A percentile compares a stretch with the other conserved stretches of the same genome.
These are phyloP conservation scores for Theileria luwenshuni DNA, from an alignment of 169 alveolate species.

Conservation along the genomic window DNA sequence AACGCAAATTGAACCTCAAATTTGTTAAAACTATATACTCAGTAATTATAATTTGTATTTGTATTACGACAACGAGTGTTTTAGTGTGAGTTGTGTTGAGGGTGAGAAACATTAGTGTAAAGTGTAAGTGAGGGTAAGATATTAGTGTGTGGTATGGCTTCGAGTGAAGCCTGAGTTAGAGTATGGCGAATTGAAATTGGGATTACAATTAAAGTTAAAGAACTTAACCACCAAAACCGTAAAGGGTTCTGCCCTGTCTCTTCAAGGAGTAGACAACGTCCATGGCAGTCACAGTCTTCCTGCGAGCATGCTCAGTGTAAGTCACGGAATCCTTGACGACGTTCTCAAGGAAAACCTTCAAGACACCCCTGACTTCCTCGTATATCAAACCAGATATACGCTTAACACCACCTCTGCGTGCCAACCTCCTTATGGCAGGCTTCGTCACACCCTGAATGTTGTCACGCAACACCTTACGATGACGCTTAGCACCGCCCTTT, in stretches of 20 bases:
- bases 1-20: not conserved
- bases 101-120: not conserved
- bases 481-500: conserved; percentile 98
- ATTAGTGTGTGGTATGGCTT: conserved; percentile 33
- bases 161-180: conserved; percentile 68
- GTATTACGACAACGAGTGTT: not conserved
- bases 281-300: conserved; percentile 99
- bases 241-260: conserved; percentile 99
- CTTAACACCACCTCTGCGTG: conserved; percentile 99
- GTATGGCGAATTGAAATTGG: conserved; percentile 52
- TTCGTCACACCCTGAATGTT: conserved; percentile 99
- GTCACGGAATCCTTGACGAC: conserved; percentile 99
- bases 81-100: not conserved
- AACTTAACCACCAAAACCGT: conserved; percentile 99
- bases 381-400: conserved; percentile 98
- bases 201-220: conserved; percentile 17
- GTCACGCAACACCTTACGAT: conserved; percentile 94
- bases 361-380: conserved; percentile 98
- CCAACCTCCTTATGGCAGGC: conserved; percentile 99
- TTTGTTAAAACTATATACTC: conserved; percentile 25
- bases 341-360: conserved; percentile 96
- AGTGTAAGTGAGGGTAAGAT: not conserved
- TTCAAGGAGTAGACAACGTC: conserved; percentile 98
- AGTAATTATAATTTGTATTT: conserved; percentile 1
- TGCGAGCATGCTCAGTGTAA: conserved; percentile 99